Evolutionary conservation across 1,139 yeast genomes (phyloP), one percentile per base, ranked within the genome.

Genomic region (Kodamaea ohmeri): DNA sequence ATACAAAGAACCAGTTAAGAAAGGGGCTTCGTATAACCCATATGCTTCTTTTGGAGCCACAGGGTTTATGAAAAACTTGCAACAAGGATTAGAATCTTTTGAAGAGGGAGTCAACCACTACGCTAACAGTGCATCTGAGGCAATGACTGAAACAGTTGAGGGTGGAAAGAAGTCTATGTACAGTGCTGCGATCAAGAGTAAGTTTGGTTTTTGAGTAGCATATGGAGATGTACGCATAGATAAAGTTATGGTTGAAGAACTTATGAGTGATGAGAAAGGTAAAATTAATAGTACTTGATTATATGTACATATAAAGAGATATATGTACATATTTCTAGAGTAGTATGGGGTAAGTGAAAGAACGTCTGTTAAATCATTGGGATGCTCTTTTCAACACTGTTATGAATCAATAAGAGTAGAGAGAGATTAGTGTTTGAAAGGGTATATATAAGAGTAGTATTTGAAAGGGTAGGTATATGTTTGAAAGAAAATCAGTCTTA

Each of bases 51-150:
- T 62, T 36, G 69, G 66, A 0, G 47, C 56, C 2, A 57, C 48
- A 25, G 72, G 73, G 4, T 63, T 78, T 34, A 63, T 77, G 56
- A 69, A 74, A 45, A 60, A 68, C 3, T 47, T 80, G 15, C 80
- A 77, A 44, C 64, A 66, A 22, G 80, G 82, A 0, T 57, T 77
- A 40, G 83, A 78, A 35, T 52, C 63, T 4, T 60, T 77, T 11
- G 86, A 78, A 51, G 82, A 76, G 44, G 61, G 73, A 3, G 55
- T 80, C 37, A 75, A 78, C 50, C 80, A 77, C 19, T 79, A 78
- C 47, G 86, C 86, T 3, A 73, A 67, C 32, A 67, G 61, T 25
- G 63, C 79, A 34, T 72, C 77, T 45, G 81, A 80, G 46, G 59
- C 73, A 6, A 63, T 80, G 66, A 73, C 63, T 40, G 83, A 78